Base-by-base conservation (phyloP, 441 rosid species). In the Erodium moschatum region DNA sequence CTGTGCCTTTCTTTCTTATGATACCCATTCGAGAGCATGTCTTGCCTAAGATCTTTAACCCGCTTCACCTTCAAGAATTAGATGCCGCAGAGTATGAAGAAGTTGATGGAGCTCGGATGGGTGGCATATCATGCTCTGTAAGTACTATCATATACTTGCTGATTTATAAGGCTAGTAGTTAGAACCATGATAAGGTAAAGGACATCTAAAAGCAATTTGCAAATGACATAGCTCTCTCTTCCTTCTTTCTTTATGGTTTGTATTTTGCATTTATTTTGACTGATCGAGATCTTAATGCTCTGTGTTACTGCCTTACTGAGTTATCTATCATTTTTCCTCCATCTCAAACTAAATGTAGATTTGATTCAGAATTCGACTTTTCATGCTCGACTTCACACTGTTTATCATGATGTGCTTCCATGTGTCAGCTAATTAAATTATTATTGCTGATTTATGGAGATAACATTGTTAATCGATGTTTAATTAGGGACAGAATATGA, bases 1-100 rank as follows among this genome's bases (percentile, higher is more conserved):
- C 84, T 0, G 64, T 69, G 31, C 74, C 90, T 3, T 87, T 92
- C 82, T 85, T 90, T 78, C 64, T 89, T 67, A 88, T 92, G 48
- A 74, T 88, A 66, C 70, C 76, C 74, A 24, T 90, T 71, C 81
- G 98, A 74, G 85, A 85, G 74, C 79, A 79, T 72, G 65, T 87
- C 2, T 87, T 87, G 42, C 97, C 91, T 4, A 85, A 81, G 83
- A 9, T 87, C 29, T 86, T 90, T 71, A 72, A 78, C 48, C 85
- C 82, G 5, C 44, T 65, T 64, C 83, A 92, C 72, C 94, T 92
- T 74, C 91, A 70, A 71, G 89, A 87, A 75, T 81, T 90, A 9
- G 94, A 92, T 70, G 92, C 96, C 46, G 86, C 84, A 3, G 96
- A 80, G 73, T 92, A 92, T 8, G 98, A 89, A 75, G 96, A 90